Conservation (phyloP, 73 alveolate species). For the Stentor coeruleus region DNA sequence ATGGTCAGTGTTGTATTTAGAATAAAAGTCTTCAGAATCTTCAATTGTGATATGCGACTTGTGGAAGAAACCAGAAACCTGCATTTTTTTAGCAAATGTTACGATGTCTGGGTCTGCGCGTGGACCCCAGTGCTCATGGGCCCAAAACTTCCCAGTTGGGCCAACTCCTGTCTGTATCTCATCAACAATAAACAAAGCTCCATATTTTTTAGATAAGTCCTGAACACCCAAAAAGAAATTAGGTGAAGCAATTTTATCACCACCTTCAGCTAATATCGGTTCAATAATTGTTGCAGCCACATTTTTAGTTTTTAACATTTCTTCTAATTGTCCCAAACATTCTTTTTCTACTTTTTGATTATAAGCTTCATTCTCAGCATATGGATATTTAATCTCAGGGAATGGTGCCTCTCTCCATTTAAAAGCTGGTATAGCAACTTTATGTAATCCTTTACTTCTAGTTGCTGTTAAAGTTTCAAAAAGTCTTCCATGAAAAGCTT, state of each 20-base stretch:
- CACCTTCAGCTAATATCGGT: constrained; percentile 28
- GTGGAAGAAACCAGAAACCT: constrained; percentile 28
- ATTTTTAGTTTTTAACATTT: background rate
- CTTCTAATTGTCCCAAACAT: constrained; percentile 18
- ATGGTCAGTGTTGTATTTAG: background rate
- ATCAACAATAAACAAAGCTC: constrained; percentile 38
- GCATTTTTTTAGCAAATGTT: constrained; percentile 25
- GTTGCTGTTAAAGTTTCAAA: background rate
- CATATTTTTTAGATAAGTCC: constrained; percentile 24
- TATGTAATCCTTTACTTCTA: constrained; percentile 16
- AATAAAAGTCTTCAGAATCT: background rate
- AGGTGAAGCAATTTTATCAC: constrained; percentile 33
- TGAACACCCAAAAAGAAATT: constrained; percentile 25
- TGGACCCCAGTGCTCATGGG: constrained; percentile 40
- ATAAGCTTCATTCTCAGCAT: background rate
- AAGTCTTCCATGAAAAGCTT: constrained; percentile 29
- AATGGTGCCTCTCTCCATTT: constrained; percentile 36
- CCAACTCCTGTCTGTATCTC: constrained; percentile 41
- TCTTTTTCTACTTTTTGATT: constrained; percentile 25
- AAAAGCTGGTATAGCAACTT: constrained; percentile 29
- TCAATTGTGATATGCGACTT: background rate
- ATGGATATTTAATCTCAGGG: constrained; percentile 35
- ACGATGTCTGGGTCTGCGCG: constrained; percentile 30
- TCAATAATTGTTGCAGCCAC: constrained; percentile 43
- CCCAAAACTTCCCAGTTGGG: constrained; percentile 43